Percentiles rank a stretch among this genome's conserved stretches.
phyloP scores from a whole-genome alignment of 2,329 filamentous ascomycete genomes.

The Xylariaceae sp. region DNA sequence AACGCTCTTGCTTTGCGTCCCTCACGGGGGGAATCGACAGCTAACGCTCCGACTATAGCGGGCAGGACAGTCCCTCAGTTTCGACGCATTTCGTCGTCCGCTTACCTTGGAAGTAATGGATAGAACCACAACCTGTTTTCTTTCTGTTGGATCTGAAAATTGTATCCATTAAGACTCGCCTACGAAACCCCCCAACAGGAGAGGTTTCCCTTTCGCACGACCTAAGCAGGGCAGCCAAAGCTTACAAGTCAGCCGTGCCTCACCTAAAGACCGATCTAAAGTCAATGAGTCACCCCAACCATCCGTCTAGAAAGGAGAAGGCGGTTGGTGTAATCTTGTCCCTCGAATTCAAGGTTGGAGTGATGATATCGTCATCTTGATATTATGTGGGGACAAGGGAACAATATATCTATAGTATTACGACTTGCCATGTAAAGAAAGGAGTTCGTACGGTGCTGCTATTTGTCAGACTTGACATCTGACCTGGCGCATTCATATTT shows the following conservation, averaged over 20 bases:
- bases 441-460: neutral
- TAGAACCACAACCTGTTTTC: neutral
- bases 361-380: neutral
- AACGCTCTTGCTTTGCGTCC: constrained; percentile 39
- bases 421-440: neutral
- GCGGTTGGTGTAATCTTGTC: neutral
- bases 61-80: constrained; percentile 13
- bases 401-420: neutral
- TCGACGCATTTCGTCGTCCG: constrained; percentile 6
- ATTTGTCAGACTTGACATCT: neutral
- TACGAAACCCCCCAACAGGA: neutral
- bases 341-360: neutral
- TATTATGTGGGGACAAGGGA: neutral
- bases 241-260: neutral
- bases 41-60: constrained; percentile 13
- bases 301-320: neutral
- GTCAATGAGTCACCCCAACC: neutral
- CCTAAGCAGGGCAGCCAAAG: neutral
- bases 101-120: constrained; percentile 7
- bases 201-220: neutral
- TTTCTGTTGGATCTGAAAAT: neutral
- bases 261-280: neutral
- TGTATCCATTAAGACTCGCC: neutral
- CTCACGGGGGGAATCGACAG: constrained; percentile 21
- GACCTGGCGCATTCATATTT: neutral